Evolutionary conservation across 371 early-diverging fungal species (phyloP).

Genomic region (Rhizopus stolonifer): DNA sequence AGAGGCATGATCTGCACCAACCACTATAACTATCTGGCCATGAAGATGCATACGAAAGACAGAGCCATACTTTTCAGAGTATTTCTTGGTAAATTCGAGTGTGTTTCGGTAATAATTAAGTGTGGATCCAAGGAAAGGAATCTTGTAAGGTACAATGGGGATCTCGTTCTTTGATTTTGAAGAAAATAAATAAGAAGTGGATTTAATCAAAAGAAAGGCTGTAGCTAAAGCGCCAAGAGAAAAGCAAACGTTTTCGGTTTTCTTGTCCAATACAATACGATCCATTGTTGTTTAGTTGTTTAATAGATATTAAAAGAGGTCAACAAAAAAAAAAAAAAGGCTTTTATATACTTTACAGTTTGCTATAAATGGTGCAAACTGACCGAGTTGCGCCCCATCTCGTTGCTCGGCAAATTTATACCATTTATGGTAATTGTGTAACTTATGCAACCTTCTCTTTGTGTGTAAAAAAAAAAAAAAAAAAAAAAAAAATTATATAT

Average conservation of each 20-base stretch:
- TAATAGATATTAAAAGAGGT: too few relatives aligned
- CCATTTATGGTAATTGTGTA: background rate
- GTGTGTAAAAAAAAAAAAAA: too few relatives aligned
- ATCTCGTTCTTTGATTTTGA: background rate
- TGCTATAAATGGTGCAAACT: too few relatives aligned
- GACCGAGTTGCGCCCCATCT: too few relatives aligned
- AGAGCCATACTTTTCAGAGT: constrained; percentile 25
- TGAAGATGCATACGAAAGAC: constrained; percentile 30
- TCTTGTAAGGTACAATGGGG: constrained; percentile 25
- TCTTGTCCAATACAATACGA: background rate
- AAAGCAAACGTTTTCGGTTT: background rate
- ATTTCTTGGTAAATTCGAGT: constrained; percentile 21
- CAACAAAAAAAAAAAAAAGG: background rate
- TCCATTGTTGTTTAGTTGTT: background rate
- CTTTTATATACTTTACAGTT: background rate
- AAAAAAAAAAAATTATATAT: too few relatives aligned
- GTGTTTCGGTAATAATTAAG: constrained; percentile 23
- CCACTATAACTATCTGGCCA: constrained; percentile 22
- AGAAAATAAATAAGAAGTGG: background rate
- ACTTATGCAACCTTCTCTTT: too few relatives aligned
- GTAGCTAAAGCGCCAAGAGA: background rate
- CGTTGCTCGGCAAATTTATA: too few relatives aligned
- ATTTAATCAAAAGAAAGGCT: background rate
- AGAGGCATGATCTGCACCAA: constrained; percentile 23
- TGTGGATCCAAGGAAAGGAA: constrained; percentile 24